Evolutionary conservation across 768 basidiomycete genomes (phyloP).

Genomic region (Serendipita vermifera): DNA sequence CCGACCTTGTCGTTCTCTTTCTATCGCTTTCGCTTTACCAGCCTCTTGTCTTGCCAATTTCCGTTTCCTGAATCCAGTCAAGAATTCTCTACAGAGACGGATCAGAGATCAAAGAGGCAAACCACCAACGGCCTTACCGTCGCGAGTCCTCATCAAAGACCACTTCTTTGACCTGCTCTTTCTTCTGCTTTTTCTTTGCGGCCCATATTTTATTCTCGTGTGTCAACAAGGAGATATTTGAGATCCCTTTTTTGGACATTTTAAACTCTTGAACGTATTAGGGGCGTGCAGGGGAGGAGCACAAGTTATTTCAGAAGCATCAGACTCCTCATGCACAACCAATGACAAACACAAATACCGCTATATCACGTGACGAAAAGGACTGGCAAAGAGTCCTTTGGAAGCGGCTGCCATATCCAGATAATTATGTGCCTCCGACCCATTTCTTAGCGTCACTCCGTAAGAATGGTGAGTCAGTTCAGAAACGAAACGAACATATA

Average conservation of each 20-base stretch:
- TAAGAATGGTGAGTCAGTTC: slow-evolving; percentile 51
- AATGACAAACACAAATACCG: not conserved
- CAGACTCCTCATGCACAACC: not conserved
- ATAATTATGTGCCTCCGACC: slow-evolving; percentile 70
- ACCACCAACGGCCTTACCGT: slow-evolving; percentile 33
- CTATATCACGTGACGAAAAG: not conserved
- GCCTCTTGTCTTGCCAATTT: slow-evolving; percentile 75
- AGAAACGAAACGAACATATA: not conserved
- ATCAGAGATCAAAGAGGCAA: not conserved
- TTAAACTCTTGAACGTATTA: not conserved
- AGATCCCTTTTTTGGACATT: slow-evolving; percentile 21
- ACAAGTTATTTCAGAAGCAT: not conserved
- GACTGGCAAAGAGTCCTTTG: slow-evolving; percentile 67
- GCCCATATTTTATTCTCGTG: slow-evolving; percentile 49
- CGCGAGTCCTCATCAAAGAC: slow-evolving; percentile 80
- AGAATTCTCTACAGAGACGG: slow-evolving; percentile 51
- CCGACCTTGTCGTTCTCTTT: slow-evolving; percentile 64
- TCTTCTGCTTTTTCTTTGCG: slow-evolving; percentile 52
- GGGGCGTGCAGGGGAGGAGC: slow-evolving; percentile 8
- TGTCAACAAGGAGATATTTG: slow-evolving; percentile 47
- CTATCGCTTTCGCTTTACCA: slow-evolving; percentile 55
- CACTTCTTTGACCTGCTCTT: slow-evolving; percentile 61
- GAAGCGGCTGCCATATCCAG: slow-evolving; percentile 61
- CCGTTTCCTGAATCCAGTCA: slow-evolving; percentile 89
- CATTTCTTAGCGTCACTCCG: slow-evolving; percentile 62